These are phyloP conservation scores for Candida gorgasii DNA, from an alignment of 805 yeast genomes.

Conservation along the genomic window DNA sequence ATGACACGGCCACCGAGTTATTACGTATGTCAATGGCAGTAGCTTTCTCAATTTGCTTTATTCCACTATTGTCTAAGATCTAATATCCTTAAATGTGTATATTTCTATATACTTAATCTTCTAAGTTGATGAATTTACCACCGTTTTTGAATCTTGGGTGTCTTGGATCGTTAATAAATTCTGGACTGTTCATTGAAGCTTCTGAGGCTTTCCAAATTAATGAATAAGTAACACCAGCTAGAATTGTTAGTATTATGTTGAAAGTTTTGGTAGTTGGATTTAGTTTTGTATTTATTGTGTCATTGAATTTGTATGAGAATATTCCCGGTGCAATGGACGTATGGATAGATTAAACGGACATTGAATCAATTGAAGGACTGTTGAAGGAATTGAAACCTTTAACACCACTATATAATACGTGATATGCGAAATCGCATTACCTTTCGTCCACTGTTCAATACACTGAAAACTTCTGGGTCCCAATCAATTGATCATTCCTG, in stretches of 20 bases:
- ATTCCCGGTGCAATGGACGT: too few species aligned
- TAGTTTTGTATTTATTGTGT: neutral
- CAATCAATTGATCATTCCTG: neutral
- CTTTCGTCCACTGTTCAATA: neutral
- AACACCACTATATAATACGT: too few species aligned
- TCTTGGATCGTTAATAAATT: conserved; percentile 92
- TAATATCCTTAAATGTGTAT: conserved; percentile 18
- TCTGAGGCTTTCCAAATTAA: conserved; percentile 67
- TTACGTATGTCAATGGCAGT: too few species aligned
- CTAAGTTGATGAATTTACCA: conserved; percentile 41
- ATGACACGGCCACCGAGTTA: too few species aligned
- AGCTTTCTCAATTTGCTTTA: too few species aligned
- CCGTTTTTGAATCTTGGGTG: conserved; percentile 79
- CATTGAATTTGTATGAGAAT: too few species aligned
- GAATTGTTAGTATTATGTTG: conserved; percentile 4
- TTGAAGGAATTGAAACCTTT: too few species aligned
- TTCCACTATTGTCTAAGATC: too few species aligned
- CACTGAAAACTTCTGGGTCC: neutral
- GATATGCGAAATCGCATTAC: conserved; percentile 6
- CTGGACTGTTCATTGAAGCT: conserved; percentile 70
- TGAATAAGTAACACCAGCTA: conserved; percentile 65
- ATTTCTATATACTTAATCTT: conserved; percentile 11
- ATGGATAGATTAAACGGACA: neutral
- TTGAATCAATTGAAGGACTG: neutral
- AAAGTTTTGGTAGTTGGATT: neutral